phyloP scores from a whole-genome alignment of 352 stramenopile genomes.

The Plasmopara halstedii region DNA sequence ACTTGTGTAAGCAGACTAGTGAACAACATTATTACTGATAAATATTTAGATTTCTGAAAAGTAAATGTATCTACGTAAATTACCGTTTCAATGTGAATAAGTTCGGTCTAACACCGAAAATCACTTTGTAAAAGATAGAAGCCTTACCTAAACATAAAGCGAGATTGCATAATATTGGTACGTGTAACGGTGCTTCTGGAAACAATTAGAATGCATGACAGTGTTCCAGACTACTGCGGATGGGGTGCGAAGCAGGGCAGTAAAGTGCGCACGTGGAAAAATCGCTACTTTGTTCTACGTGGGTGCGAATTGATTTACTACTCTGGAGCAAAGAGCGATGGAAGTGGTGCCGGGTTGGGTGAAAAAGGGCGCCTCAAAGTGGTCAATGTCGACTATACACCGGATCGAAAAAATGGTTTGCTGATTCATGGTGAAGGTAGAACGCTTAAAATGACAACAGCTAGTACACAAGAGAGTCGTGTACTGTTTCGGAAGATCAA shows the following conservation, averaged over 20 bases:
- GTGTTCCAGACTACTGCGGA: constrained; percentile 31
- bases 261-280: constrained; percentile 65
- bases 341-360: constrained; percentile 25
- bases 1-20: too few relatives aligned
- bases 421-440: constrained; percentile 50
- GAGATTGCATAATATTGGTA: too few relatives aligned
- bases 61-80: too few relatives aligned
- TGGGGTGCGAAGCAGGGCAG: constrained; percentile 72
- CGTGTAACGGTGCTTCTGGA: too few relatives aligned
- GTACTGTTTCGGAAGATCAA: constrained; percentile 43
- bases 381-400: constrained; percentile 41
- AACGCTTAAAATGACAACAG: constrained; percentile 59
- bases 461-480: constrained; percentile 41
- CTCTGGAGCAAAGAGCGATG: constrained; percentile 26
- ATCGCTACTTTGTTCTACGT: constrained; percentile 59
- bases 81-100: too few relatives aligned
- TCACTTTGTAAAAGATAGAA: too few relatives aligned
- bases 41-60: too few relatives aligned
- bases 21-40: too few relatives aligned
- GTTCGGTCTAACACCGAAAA: too few relatives aligned
- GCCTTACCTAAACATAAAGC: too few relatives aligned
- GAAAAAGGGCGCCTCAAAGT: constrained; percentile 60
- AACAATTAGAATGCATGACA: not conserved
- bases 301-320: constrained; percentile 57
- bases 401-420: constrained; percentile 41